phyloP scores from a whole-genome alignment of 169 alveolate genomes.

The Plasmodium ovale region DNA sequence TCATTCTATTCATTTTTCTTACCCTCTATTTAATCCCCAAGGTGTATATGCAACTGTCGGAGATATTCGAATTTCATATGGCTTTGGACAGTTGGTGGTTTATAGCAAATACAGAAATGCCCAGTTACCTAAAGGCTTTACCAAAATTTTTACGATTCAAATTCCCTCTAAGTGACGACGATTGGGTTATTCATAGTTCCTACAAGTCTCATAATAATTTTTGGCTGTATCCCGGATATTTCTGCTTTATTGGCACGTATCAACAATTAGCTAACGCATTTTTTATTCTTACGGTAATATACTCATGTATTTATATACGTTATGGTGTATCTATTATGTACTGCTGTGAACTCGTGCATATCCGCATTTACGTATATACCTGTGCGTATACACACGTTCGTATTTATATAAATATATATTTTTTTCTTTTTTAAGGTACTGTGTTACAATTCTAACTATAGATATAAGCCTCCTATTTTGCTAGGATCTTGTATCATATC shows the following conservation, averaged over 20 bases:
- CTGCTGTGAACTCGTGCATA: conserved; percentile 71
- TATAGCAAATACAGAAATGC: conserved; percentile 79
- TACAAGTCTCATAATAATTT: conserved; percentile 70
- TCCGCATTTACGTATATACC: conserved; percentile 70
- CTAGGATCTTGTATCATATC: conserved; percentile 76
- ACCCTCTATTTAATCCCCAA: neutral
- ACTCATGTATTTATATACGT: neutral
- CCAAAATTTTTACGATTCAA: conserved; percentile 81
- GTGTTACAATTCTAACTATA: conserved; percentile 41
- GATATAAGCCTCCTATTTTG: conserved; percentile 73
- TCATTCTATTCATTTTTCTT: conserved; percentile 14
- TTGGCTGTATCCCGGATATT: conserved; percentile 86
- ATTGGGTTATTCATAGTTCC: conserved; percentile 75
- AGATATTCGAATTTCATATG: conserved; percentile 84
- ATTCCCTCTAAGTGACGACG: conserved; percentile 78
- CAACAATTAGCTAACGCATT: conserved; percentile 83
- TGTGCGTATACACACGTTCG: conserved; percentile 73
- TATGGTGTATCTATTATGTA: neutral
- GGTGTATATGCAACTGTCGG: conserved; percentile 82
- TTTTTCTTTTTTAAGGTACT: conserved; percentile 37
- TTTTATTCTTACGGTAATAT: conserved; percentile 80
- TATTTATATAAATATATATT: conserved; percentile 57
- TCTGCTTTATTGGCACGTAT: conserved; percentile 84
- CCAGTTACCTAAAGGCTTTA: conserved; percentile 63
- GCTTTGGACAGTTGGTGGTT: conserved; percentile 88